These are phyloP conservation scores for Rhizopogon sp. DNA, from an alignment of 768 basidiomycete species.

Conservation along the genomic window DNA sequence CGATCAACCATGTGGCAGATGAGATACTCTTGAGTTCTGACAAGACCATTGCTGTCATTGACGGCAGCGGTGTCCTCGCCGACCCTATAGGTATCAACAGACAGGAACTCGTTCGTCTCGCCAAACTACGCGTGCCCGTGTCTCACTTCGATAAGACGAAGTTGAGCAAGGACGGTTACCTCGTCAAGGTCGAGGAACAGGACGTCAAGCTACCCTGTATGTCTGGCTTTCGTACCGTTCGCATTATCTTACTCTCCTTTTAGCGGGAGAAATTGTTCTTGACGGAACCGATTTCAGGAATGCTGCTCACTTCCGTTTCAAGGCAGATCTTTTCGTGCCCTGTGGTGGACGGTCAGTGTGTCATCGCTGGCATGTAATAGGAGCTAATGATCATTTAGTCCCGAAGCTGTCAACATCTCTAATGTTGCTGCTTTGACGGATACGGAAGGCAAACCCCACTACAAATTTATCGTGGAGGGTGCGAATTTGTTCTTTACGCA, in stretches of 20 bases:
- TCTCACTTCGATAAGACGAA: constrained; percentile 77
- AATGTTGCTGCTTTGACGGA: constrained; percentile 90
- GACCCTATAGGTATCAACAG: constrained; percentile 88
- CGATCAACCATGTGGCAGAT: constrained; percentile 40
- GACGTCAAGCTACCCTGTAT: constrained; percentile 87
- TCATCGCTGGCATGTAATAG: not conserved
- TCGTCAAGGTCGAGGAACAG: constrained; percentile 89
- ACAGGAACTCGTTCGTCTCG: constrained; percentile 83
- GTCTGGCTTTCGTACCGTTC: constrained; percentile 23
- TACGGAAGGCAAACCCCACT: constrained; percentile 91
- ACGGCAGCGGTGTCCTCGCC: constrained; percentile 92
- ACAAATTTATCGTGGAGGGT: constrained; percentile 95
- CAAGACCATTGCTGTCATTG: constrained; percentile 94
- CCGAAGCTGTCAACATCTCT: constrained; percentile 94
- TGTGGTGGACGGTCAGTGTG: constrained; percentile 80
- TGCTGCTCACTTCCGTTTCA: constrained; percentile 92
- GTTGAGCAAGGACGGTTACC: constrained; percentile 89
- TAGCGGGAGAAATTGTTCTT: constrained; percentile 86
- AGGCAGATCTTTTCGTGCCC: constrained; percentile 95
- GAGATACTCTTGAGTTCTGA: constrained; percentile 94
- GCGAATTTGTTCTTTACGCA: constrained; percentile 97
- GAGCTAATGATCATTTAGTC: constrained; percentile 33
- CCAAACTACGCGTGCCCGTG: constrained; percentile 80
- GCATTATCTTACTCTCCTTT: not conserved
- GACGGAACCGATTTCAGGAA: constrained; percentile 98